Base-by-base conservation (phyloP, 1,284 basidiomycete genomes). In the Tilletia setariae region DNA sequence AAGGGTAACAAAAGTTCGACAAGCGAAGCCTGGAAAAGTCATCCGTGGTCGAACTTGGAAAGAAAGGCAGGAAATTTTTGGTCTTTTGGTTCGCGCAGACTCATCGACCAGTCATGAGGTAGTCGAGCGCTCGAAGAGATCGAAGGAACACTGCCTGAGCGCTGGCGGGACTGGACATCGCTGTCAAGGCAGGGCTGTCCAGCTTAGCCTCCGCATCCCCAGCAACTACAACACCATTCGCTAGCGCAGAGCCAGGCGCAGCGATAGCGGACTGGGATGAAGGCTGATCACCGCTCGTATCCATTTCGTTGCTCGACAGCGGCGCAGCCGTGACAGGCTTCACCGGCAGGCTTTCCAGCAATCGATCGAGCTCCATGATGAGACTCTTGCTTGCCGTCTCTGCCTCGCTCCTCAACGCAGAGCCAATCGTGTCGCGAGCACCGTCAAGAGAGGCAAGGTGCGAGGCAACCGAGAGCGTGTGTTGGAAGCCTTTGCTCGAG, bases 61-160 rank as follows among this genome's bases (percentile, higher is more conserved):
- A n/a, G n/a, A n/a, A n/a, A n/a, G n/a, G n/a, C n/a, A n/a, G n/a
- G n/a, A n/a, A n/a, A n/a, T n/a, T n/a, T n/a, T n/a, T n/a, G n/a
- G n/a, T n/a, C n/a, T n/a, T n/a, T n/a, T n/a, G n/a, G n/a, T n/a
- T 40, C 11, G 35, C 35, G 35, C 11, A 40, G 11, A 40, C n/a
- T 61, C 6, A 61, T n/a, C 56, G 56, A 35, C 67, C 56, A 16
- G 69, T 68, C 25, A 71, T 30, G 2, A 71, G 40, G 65, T 69
- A 82, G 67, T 82, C 79, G 30, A 82, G 70, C 30, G 79, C 80
- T 15, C 80, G 76, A 56, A 82, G 70, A 63, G 75, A 73, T n/a
- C 80, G 74, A 64, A 82, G 69, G 63, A 82, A 68, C 35, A 79
- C 74, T 40, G 80, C 78, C 68, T 82, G 80, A 1, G 79, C 73